Evolutionary conservation across 2,329 filamentous ascomycete genomes (phyloP), one percentile per base, ranked within the genome.

Genomic region (Sclerotinia borealis): DNA sequence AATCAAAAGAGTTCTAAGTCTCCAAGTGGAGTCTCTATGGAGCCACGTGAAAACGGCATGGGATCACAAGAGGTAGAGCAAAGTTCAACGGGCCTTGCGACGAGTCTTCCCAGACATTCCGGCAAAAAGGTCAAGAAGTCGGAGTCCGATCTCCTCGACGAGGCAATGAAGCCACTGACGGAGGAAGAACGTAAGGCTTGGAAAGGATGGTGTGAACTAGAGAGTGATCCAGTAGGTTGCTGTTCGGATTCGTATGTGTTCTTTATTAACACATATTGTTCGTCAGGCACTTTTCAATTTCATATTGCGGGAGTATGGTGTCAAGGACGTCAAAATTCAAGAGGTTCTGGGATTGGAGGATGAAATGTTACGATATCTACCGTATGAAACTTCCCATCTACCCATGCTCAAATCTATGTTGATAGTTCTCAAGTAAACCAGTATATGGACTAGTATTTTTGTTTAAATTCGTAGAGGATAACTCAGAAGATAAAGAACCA

Each of bases 371-470:
- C 78, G 78, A n/a, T 76, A 80, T 45, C 78, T 93, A 37, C 84
- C 87, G 85, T 90, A 76, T 71, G 17, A 36, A 25, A 5, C 34
- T 17, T 15, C 81, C 70, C 15, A n/a, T 29, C 31, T 17, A 47
- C n/a, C 22, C 37, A n/a, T 43, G 63, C 25, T 54, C 37, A 54
- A 61, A 50, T 56, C 64, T 8, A 25, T 25, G 11, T 68, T 79
- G 58, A 79, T 68, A 8, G 62, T n/a, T 50, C 66, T 6, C 22
- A 70, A 90, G 88, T 6, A 84, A 88, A 70, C 90, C 90, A 1
- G 82, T 95, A 2, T 86, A 91, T 70, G 93, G 93, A 3, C 78
- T 98, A n/a, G 89, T 99, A 56, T 95, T 98, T 67, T 83, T 96
- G 1, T 96, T 92, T 71, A 85, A 88, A 64, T 96, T 85, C 69